phyloP scores from a whole-genome alignment of 208 protist genomes.

The Wallacemonas collosoma region DNA sequence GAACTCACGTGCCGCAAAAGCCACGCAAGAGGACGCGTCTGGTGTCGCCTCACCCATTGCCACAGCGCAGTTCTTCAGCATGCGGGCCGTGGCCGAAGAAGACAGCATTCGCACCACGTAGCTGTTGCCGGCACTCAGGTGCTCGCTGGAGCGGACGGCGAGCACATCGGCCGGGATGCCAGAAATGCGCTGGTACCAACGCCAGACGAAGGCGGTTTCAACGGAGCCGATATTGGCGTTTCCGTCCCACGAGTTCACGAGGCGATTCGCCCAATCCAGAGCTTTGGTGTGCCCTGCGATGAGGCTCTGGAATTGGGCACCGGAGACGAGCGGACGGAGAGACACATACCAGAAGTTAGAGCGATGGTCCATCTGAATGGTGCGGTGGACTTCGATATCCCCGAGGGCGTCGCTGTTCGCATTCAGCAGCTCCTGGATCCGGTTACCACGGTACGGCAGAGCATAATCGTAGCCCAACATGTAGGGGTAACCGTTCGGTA shows the following conservation, averaged over 20 bases:
- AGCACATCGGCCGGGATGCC: constrained; percentile 46
- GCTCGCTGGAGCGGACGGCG: constrained; percentile 9
- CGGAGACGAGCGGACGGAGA: constrained; percentile 29
- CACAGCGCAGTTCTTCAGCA: constrained; percentile 37
- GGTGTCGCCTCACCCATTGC: constrained; percentile 17
- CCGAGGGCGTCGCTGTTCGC: constrained; percentile 16
- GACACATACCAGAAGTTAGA: constrained; percentile 51
- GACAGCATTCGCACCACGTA: constrained; percentile 44
- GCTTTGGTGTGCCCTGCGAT: constrained; percentile 28
- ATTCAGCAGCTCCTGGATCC: constrained; percentile 47
- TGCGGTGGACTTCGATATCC: constrained; percentile 29
- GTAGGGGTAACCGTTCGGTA: constrained; percentile 46
- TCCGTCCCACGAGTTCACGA: constrained; percentile 41
- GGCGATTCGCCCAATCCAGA: constrained; percentile 26
- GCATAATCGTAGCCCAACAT: constrained; percentile 48
- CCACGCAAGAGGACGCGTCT: constrained; percentile 26
- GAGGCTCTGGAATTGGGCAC: constrained; percentile 22
- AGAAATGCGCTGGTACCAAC: constrained; percentile 49
- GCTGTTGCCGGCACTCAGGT: constrained; percentile 21
- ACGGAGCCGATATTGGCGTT: constrained; percentile 38
- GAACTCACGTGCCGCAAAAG: constrained; percentile 34
- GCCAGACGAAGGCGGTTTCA: constrained; percentile 61
- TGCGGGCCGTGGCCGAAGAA: constrained; percentile 18
- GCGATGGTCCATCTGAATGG: constrained; percentile 48
- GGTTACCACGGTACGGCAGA: constrained; percentile 41